Evolutionary conservation across 2,329 filamentous ascomycete species (phyloP).

Genomic region (Beauveria sp.): DNA sequence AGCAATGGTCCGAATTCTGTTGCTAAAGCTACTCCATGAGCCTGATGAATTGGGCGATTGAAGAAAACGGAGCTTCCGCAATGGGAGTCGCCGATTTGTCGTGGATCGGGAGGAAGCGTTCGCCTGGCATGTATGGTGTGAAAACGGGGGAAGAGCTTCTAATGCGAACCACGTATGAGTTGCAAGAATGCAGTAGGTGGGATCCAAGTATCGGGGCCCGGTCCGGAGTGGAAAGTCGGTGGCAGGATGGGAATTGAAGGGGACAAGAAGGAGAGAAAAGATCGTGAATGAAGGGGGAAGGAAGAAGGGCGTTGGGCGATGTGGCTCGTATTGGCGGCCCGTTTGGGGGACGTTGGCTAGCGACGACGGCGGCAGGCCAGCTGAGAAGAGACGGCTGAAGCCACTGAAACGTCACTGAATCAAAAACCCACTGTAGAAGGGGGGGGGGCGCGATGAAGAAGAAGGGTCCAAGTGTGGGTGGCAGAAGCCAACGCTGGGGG

Average conservation of each 20-base stretch:
- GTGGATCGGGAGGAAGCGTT: not conserved
- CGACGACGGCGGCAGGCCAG: not conserved
- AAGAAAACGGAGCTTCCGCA: not conserved
- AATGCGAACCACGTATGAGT: too few relatives aligned
- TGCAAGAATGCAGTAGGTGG: too few relatives aligned
- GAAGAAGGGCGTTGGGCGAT: not conserved
- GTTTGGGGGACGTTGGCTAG: not conserved
- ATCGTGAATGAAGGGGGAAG: not conserved
- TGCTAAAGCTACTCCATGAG: not conserved
- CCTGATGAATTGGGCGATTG: not conserved
- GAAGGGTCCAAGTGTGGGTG: too few relatives aligned
- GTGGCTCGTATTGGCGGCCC: not conserved
- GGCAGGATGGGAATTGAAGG: not conserved
- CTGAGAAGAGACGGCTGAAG: not conserved
- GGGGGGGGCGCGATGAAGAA: not conserved
- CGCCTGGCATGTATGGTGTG: slow-evolving; percentile 1
- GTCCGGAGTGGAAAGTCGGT: too few relatives aligned
- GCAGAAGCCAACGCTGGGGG: too few relatives aligned
- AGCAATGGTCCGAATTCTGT: not conserved
- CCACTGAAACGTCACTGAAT: not conserved
- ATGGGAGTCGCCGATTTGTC: not conserved
- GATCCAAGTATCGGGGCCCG: too few relatives aligned
- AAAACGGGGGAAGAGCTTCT: not conserved
- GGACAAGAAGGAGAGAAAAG: not conserved
- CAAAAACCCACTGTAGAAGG: too few relatives aligned